Conservation (phyloP, 768 basidiomycete species). For the Macrolepiota albuminosa region DNA sequence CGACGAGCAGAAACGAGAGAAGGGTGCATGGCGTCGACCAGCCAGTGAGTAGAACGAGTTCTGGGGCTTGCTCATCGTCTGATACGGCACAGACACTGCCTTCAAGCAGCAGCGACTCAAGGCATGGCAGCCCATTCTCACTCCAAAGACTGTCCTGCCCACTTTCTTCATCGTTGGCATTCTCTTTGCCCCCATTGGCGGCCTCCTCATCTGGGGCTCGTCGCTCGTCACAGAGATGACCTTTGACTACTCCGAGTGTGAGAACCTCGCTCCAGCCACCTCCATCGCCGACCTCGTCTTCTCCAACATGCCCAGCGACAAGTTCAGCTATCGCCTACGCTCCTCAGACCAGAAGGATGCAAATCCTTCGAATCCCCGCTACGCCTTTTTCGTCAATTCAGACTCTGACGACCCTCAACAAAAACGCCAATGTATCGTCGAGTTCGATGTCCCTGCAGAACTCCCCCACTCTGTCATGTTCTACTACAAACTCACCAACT, state of each 20-base stretch:
- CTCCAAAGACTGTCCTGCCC: constrained; percentile 95
- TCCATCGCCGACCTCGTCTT: constrained; percentile 35
- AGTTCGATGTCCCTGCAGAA: constrained; percentile 79
- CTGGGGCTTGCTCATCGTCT: constrained; percentile 16
- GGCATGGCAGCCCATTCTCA: constrained; percentile 99
- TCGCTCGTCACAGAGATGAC: constrained; percentile 86
- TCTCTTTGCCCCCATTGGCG: constrained; percentile 95
- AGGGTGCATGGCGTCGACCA: constrained; percentile 79
- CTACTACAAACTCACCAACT: constrained; percentile 96
- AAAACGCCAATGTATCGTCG: constrained; percentile 61
- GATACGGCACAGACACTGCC: constrained; percentile 69
- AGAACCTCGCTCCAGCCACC: constrained; percentile 48
- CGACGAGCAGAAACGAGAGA: constrained; percentile 67
- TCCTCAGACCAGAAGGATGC: constrained; percentile 49
- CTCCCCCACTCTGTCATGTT: constrained; percentile 74
- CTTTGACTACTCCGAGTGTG: constrained; percentile 93
- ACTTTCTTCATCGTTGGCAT: constrained; percentile 94
- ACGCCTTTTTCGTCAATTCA: constrained; percentile 62
- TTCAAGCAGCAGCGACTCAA: constrained; percentile 99
- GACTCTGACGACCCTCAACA: constrained; percentile 35
- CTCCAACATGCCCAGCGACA: constrained; percentile 55
- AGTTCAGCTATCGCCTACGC: constrained; percentile 63
- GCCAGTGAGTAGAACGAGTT: constrained; percentile 55
- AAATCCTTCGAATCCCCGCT: constrained; percentile 56
- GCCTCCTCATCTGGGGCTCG: constrained; percentile 86